Base-by-base conservation (phyloP, 345 rosid species). In the Excoecaria cochinchinensis region DNA sequence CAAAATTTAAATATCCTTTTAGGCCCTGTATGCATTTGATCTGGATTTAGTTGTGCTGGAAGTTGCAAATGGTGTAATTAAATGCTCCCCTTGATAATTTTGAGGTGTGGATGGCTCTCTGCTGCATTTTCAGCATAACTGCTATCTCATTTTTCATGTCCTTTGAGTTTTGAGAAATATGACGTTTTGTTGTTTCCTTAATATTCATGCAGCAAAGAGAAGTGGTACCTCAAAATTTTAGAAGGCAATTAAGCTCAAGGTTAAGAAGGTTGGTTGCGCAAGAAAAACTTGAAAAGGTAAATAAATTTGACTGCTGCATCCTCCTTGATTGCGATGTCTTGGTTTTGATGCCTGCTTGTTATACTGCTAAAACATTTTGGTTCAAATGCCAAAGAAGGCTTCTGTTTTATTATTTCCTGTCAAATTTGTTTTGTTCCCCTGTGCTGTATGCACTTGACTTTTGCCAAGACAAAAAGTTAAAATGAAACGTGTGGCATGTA, bases 211-310 rank as follows among this genome's bases (percentile, higher is more conserved):
- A 94, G 97, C 85, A 83, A 83, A 89, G 87, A 73, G 87, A 87
- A 74, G 89, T 79, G 76, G 88, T 89, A 80, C 90, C 97, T 39
- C 86, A 73, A 76, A 91, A 87, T 75, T 91, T 91, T 80, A 90
- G 86, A 85, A 92, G 89, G 86, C 78, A 72, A 75, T 88, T 94
- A 69, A 81, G 86, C 76, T 78, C 97, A 76, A 90, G 87, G 86
- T 80, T 92, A 86, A 89, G 93, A 85, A 89, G 95, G 82, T 87
- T 94, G 79, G 93, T 89, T 78, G 75, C 70, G n/a, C 89, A 85
- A 84, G 92, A 86, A 15, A 94, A 91, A 85, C 91, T 94, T 66
- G 88, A 86, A 77, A 91, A 90, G 97, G 95, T 94, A 73, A 83
- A 75, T 73, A 74, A 46, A 17, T 53, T 59, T 8, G 55, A 40